Evolutionary conservation across 345 rosid species (phyloP), one percentile per base, ranked within the genome.

Genomic region (Citrus inodora): DNA sequence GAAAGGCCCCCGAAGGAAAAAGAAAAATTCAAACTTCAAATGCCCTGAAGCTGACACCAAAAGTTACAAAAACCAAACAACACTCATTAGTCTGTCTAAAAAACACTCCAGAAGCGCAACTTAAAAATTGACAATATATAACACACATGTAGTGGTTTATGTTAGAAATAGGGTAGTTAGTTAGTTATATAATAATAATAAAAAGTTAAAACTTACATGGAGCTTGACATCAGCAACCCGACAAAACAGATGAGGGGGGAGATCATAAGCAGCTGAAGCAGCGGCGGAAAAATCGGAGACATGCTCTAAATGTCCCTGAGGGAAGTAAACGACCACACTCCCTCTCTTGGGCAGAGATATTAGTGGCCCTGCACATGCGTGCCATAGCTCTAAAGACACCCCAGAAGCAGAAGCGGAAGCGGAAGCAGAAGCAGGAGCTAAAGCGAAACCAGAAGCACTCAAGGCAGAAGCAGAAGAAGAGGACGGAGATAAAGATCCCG

Each of bases 351-450:
- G 99, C 48, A 96, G 87, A 64, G 97, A 92, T 73, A 91, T 89
- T 1, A 94, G 92, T 33, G 99, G 99, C 61, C 99, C 99, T n/a
- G 98, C 98, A 82, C 99, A 96, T 62, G 99, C 99, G 74, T 96
- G 98, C 98, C 98, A 96, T 24, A 96, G 92, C 90, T 96, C 98
- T 82, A 93, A 77, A 86, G 98, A 94, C 60, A 96, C 92, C 9
- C 94, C 77, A 22, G 91, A 83, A 79, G 77, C 81, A 28, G 91
- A 83, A 79, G 77, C 81, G 24, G 90, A 78, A 79, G 83, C 77
- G 27, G 27, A 25, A 25, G 77, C 81, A 27, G 90, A 78, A 81
- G 70, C 70, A 32, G 87, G 76, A 79, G 83, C 77, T 19, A 32
- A 48, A 55, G 71, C 76, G 46, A 71, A 40, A 32, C 51, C 83